Conservation (phyloP, 768 basidiomycete genomes). For the Podaxis sp. region DNA sequence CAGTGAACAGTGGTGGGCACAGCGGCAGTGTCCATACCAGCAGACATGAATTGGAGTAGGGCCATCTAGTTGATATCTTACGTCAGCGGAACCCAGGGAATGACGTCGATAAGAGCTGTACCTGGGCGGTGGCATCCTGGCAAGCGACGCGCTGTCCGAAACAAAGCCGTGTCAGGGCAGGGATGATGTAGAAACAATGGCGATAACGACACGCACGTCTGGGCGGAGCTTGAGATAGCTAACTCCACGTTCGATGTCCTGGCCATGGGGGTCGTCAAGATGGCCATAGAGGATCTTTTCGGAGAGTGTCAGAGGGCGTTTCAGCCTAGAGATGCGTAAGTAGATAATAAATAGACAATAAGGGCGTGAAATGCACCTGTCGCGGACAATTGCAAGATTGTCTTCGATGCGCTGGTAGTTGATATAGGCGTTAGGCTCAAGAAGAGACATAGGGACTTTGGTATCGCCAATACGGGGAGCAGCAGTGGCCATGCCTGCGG, state of each 20-base stretch:
- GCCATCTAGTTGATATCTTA: constrained; percentile 76
- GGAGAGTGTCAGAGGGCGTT: constrained; percentile 88
- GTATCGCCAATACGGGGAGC: constrained; percentile 82
- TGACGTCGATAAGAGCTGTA: constrained; percentile 30
- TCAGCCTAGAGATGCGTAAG: constrained; percentile 51
- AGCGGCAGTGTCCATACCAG: constrained; percentile 96
- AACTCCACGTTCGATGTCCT: constrained; percentile 87
- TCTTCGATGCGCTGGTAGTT: constrained; percentile 99
- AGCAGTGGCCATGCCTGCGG: constrained; percentile 80
- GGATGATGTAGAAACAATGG: constrained; percentile 3
- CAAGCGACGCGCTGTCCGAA: constrained; percentile 74
- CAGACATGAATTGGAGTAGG: constrained; percentile 99
- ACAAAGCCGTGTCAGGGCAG: constrained; percentile 6
- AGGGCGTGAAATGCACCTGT: constrained; percentile 51
- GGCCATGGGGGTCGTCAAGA: constrained; percentile 89
- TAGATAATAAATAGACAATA: neutral
- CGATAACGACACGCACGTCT: constrained; percentile 64
- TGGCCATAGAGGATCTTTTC: constrained; percentile 99
- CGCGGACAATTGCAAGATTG: constrained; percentile 85
- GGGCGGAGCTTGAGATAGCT: constrained; percentile 98
- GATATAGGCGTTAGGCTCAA: constrained; percentile 81
- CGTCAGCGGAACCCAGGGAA: constrained; percentile 25
- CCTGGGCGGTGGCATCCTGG: constrained; percentile 90
- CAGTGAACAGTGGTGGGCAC: constrained; percentile 99
- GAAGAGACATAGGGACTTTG: constrained; percentile 85